Percentiles rank a stretch among this genome's conserved stretches.
Conservation (phyloP, 306 rosid species). For the Mimosa bimucronata region DNA sequence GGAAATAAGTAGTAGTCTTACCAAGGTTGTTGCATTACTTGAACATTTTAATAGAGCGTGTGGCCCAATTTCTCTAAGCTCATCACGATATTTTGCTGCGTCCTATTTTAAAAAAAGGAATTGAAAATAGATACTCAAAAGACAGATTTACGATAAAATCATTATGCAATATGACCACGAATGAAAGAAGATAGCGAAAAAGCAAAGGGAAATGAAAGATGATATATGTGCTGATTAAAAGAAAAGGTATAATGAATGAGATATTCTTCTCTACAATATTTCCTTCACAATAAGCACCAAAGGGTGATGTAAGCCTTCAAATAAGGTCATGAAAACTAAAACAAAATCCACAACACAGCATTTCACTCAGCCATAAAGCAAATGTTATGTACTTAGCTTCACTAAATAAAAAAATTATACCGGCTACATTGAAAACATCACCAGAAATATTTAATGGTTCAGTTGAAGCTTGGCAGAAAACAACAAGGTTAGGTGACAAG, state of each 20-base stretch:
- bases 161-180: constrained; percentile 5
- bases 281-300: not conserved
- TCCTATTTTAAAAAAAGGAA: constrained; percentile 53
- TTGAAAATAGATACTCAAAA: constrained; percentile 7
- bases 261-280: not conserved
- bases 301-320: not conserved
- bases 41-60: constrained; percentile 81
- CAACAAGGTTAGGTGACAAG: not conserved
- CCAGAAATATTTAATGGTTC: not conserved
- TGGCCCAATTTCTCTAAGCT: constrained; percentile 77
- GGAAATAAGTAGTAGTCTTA: constrained; percentile 36
- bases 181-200: constrained; percentile 7
- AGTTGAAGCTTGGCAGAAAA: constrained; percentile 5
- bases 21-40: constrained; percentile 91
- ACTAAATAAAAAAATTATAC: not conserved
- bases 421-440: not conserved
- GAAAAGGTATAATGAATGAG: not conserved
- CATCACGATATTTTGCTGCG: constrained; percentile 88
- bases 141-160: constrained; percentile 15
- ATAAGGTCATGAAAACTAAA: not conserved
- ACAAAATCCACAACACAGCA: not conserved
- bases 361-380: not conserved
- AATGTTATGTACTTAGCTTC: not conserved
- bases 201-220: too few species aligned
- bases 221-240: too few species aligned